Base-by-base conservation (phyloP, 345 rosid genomes). In the Eucalyptus curtisii region DNA sequence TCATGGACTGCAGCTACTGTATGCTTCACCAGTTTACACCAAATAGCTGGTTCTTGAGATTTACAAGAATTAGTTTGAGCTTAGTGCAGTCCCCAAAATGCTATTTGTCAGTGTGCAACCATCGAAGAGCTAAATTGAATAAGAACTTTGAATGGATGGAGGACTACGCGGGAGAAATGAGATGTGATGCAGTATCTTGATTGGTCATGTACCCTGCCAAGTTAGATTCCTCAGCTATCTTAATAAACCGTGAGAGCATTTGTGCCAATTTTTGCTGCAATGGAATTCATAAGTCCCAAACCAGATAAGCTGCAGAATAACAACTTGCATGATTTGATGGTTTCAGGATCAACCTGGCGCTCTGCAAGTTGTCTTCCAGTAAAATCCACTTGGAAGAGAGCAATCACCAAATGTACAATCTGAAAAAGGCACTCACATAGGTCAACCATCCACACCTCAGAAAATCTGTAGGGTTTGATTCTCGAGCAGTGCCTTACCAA, bases 401-500 rank as follows among this genome's bases (percentile, higher is more conserved):
- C 96, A 90, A 94, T 96, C 48, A 97, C 93, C 4, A 97, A 96
- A 92, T 97, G 98, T 86, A 96, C 96, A 92, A 96, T 94, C 99
- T 97, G 93, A 53, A 90, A 86, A 87, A 88, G 89, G 53, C 25
- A 55, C 61, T 24, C 61, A 24, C 12, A 1, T 8, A 10, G 30
- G 3, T 24, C 6, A 9, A 55, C 61, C 61, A 55, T 55, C 61
- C 13, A 55, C 13, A 24, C 30, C 61, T 24, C 61, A 55, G 6
- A 55, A 55, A 55, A 55, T 55, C 3, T 10, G 30, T 55, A 0
- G 3, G 13, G 61, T 24, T 55, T 55, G 13, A 55, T 1, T 55
- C 13, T 24, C 3, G 3, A 24, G 61, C 61, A 24, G 6, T 24
- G 61, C 0, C 61, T 55, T 10, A 24, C 61, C 61, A 55, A 5